phyloP scores from a whole-genome alignment of 441 rosid genomes.

The Corymbia calophylla region DNA sequence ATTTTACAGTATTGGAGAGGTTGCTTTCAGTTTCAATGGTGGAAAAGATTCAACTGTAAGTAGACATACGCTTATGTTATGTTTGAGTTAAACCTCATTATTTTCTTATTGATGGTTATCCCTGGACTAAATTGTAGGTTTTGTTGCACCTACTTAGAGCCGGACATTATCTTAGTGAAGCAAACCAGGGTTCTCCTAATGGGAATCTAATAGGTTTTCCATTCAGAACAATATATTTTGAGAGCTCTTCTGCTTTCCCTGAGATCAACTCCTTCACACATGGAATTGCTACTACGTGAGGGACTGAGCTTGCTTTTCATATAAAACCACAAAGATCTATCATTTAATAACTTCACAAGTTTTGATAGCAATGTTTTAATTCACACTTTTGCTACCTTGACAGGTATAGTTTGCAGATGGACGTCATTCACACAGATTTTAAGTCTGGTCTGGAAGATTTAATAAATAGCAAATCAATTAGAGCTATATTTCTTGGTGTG shows the following conservation, averaged over 20 bases:
- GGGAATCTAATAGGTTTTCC: conserved; percentile 64
- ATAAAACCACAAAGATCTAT: neutral
- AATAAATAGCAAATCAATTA: conserved; percentile 66
- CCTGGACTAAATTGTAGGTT: conserved; percentile 50
- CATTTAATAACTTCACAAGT: neutral
- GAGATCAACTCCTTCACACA: conserved; percentile 93
- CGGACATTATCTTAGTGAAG: conserved; percentile 74
- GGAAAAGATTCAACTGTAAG: conserved; percentile 99
- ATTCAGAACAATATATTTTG: conserved; percentile 87
- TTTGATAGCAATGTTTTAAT: neutral
- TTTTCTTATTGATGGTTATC: conserved; percentile 2
- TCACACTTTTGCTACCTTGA: conserved; percentile 13
- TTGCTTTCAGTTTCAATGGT: conserved; percentile 98
- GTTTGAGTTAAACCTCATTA: conserved; percentile 4
- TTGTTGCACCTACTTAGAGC: conserved; percentile 95
- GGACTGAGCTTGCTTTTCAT: conserved; percentile 5
- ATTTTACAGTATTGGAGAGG: conserved; percentile 75
- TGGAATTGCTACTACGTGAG: conserved; percentile 74
- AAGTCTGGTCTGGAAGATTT: conserved; percentile 94
- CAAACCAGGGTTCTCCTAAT: conserved; percentile 46
- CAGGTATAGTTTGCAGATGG: conserved; percentile 83
- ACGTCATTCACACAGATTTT: conserved; percentile 82
- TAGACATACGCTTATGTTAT: conserved; percentile 1
- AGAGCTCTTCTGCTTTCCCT: conserved; percentile 78
- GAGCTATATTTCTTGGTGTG: conserved; percentile 98